Evolutionary conservation across 176 grass and related monocot genomes (phyloP).

Genomic region (Lolium rigidum): DNA sequence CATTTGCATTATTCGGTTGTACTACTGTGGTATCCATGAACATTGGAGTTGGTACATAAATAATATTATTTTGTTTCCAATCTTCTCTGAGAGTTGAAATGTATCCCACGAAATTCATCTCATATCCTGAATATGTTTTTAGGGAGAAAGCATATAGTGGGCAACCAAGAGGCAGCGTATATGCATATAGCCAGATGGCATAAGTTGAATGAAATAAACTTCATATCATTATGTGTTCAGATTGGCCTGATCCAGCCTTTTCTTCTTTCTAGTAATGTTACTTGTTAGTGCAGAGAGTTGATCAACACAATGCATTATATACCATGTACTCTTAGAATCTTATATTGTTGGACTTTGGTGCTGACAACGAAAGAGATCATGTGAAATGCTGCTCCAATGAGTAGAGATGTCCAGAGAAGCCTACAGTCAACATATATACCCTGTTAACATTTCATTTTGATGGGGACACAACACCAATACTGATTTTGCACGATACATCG

Average conservation of each 20-base stretch:
- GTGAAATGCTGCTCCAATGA: not conserved
- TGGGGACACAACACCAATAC: constrained; percentile 32
- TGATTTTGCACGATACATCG: not conserved
- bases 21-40: not conserved
- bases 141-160: not conserved
- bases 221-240: not conserved
- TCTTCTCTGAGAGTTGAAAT: not conserved
- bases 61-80: no score
- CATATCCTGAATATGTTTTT: not conserved
- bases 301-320: not conserved
- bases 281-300: not conserved
- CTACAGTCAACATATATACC: not conserved
- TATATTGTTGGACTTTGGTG: constrained; percentile 15
- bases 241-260: not conserved
- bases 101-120: not conserved
- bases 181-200: not conserved
- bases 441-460: not conserved
- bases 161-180: constrained; percentile 4
- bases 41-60: not conserved
- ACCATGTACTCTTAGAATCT: not conserved
- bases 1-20: constrained; percentile 20
- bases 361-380: not conserved
- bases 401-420: constrained; percentile 1
- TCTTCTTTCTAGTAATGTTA: not conserved
- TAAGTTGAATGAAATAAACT: not conserved